phyloP scores from a whole-genome alignment of 805 yeast genomes.

The Candida sanyiensis region DNA sequence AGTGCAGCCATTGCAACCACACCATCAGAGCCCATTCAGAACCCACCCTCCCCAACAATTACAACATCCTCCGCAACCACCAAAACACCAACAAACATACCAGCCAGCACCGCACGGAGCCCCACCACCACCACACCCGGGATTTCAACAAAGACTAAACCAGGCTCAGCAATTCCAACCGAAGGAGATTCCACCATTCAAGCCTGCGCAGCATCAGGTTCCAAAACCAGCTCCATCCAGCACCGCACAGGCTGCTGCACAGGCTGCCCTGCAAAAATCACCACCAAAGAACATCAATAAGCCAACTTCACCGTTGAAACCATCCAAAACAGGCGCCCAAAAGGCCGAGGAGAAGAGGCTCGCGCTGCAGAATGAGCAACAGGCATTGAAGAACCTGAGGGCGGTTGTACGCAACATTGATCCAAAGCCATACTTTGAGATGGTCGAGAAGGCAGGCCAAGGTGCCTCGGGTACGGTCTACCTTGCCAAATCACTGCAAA shows the following conservation, averaged over 20 bases:
- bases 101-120: constrained; percentile 1
- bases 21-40: constrained; percentile 23
- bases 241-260: constrained; percentile 32
- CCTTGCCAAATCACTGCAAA: constrained; percentile 61
- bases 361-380: constrained; percentile 74
- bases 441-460: constrained; percentile 86
- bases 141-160: constrained; percentile 7
- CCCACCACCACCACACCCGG: constrained; percentile 3
- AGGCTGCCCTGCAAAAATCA: constrained; percentile 27
- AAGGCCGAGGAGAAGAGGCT: constrained; percentile 45
- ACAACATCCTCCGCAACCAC: constrained; percentile 13
- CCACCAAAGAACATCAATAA: constrained; percentile 12
- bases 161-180: constrained; percentile 10
- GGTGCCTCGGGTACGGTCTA: constrained; percentile 98
- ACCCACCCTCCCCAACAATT: neutral
- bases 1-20: constrained; percentile 25
- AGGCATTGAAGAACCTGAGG: constrained; percentile 72
- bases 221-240: constrained; percentile 7
- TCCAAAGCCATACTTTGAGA: constrained; percentile 77
- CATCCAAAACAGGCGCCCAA: constrained; percentile 28
- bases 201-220: neutral
- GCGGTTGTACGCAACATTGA: constrained; percentile 79
- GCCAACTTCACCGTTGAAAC: constrained; percentile 12
- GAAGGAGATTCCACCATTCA: constrained; percentile 1
- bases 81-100: constrained; percentile 13